A percentile compares a stretch with the other conserved stretches of the same genome.
phyloP scores from a whole-genome alignment of 2,329 filamentous ascomycete species.

The Epichloe uncinata region DNA sequence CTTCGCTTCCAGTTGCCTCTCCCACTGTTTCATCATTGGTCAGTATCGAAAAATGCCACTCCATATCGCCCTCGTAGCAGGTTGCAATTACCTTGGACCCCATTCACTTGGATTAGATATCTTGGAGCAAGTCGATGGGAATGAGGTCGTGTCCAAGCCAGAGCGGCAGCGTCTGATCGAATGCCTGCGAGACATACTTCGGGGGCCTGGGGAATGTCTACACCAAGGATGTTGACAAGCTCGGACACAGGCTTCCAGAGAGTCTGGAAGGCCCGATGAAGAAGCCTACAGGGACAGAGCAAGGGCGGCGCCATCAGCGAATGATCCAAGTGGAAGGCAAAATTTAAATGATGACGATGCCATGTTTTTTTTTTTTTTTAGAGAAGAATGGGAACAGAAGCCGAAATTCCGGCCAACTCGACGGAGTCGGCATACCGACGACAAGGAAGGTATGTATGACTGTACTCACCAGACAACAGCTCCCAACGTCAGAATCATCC shows the following conservation, averaged over 20 bases:
- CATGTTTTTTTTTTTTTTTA: no score
- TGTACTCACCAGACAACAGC: conserved; percentile 39
- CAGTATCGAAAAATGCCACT: neutral
- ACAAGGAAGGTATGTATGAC: neutral
- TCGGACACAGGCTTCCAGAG: conserved; percentile 83
- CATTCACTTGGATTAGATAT: conserved; percentile 88
- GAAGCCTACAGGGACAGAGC: conserved; percentile 43
- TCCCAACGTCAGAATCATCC: conserved; percentile 40
- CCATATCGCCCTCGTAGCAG: neutral
- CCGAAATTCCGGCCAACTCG: no score
- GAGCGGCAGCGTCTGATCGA: conserved; percentile 69
- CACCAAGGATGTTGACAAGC: conserved; percentile 77
- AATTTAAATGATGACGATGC: no score
- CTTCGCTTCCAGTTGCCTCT: conserved; percentile 47
- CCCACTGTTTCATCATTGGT: conserved; percentile 45
- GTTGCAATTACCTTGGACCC: conserved; percentile 58
- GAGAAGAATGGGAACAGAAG: neutral
- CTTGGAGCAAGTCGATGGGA: conserved; percentile 59
- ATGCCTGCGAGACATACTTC: conserved; percentile 86
- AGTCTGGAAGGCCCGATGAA: conserved; percentile 77
- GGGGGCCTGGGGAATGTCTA: conserved; percentile 85
- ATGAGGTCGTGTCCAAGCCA: conserved; percentile 76
- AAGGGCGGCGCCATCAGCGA: neutral
- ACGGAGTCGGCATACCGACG: conserved; percentile 1
- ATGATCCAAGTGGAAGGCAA: neutral